These are phyloP conservation scores for Cryptococcus deneoformans DNA, from an alignment of 1,284 basidiomycete species.

Conservation along the genomic window DNA sequence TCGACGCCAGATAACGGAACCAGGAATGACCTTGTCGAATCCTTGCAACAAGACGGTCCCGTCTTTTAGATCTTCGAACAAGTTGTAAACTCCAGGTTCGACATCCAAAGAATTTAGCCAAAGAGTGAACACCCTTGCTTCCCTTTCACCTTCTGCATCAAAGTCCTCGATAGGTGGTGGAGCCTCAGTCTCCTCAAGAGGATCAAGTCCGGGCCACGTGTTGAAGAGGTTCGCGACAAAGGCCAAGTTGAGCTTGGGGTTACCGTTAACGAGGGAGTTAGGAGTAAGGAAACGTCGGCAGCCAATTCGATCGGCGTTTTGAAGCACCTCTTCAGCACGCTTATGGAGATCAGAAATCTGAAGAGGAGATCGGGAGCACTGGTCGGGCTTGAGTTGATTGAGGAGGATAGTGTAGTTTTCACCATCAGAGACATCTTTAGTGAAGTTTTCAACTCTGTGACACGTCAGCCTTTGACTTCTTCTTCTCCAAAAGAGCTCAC, in stretches of 20 bases:
- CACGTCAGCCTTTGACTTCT: slow-evolving; percentile 5
- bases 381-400: slow-evolving; percentile 89
- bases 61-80: slow-evolving; percentile 93
- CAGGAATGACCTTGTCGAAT: slow-evolving; percentile 92
- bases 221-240: slow-evolving; percentile 99
- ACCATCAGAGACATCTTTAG: slow-evolving; percentile 89
- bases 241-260: slow-evolving; percentile 97
- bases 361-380: slow-evolving; percentile 89
- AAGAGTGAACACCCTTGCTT: slow-evolving; percentile 94
- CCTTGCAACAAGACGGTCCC: slow-evolving; percentile 89
- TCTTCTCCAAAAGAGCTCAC: slow-evolving; percentile 49
- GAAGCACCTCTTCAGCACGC: slow-evolving; percentile 86
- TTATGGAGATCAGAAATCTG: slow-evolving; percentile 77
- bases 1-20: slow-evolving; percentile 88
- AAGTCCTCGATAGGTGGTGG: slow-evolving; percentile 86
- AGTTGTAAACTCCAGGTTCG: slow-evolving; percentile 91
- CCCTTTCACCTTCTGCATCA: slow-evolving; percentile 96
- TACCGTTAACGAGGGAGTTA: slow-evolving; percentile 85
- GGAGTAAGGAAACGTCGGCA: slow-evolving; percentile 96
- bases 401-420: slow-evolving; percentile 97
- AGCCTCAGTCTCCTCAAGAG: slow-evolving; percentile 81
- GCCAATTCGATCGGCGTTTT: slow-evolving; percentile 89
- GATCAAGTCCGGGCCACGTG: slow-evolving; percentile 89
- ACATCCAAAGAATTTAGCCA: slow-evolving; percentile 98
- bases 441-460: slow-evolving; percentile 90